Percentiles rank a stretch among this genome's conserved stretches.
These are phyloP conservation scores for Candida mesenterica DNA, from an alignment of 1,139 yeast genomes.

Conservation along the genomic window DNA sequence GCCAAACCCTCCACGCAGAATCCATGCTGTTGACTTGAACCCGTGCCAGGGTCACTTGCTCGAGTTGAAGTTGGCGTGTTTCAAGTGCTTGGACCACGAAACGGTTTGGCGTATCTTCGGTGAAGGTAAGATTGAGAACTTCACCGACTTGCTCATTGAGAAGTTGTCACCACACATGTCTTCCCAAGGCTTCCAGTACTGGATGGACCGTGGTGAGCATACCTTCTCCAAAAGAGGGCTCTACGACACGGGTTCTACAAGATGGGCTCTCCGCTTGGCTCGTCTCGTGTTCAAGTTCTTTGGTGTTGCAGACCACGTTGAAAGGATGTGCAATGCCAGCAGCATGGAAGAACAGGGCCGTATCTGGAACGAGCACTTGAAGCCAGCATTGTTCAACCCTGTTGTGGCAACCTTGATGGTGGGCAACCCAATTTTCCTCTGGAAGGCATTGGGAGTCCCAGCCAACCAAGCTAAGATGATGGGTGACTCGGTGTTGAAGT, in stretches of 20 bases:
- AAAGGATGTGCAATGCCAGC: constrained; percentile 55
- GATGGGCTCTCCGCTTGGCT: constrained; percentile 80
- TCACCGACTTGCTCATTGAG: constrained; percentile 45
- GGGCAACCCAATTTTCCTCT: constrained; percentile 77
- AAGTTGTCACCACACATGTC: constrained; percentile 69
- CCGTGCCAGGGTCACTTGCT: constrained; percentile 80
- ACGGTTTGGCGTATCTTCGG: constrained; percentile 78
- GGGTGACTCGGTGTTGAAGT: constrained; percentile 67
- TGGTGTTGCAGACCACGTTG: constrained; percentile 53
- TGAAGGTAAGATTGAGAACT: constrained; percentile 59
- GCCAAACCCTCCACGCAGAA: constrained; percentile 68
- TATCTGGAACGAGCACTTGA: constrained; percentile 61
- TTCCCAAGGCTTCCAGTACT: constrained; percentile 77
- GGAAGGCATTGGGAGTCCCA: constrained; percentile 90
- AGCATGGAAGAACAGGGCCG: constrained; percentile 59
- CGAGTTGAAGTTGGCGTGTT: constrained; percentile 73
- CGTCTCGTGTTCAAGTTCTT: constrained; percentile 55
- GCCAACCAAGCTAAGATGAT: constrained; percentile 80
- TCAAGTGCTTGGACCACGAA: constrained; percentile 52
- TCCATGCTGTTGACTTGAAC: constrained; percentile 82
- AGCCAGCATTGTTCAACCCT: constrained; percentile 71
- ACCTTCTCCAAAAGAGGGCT: constrained; percentile 65
- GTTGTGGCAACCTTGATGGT: constrained; percentile 63
- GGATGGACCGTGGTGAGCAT: constrained; percentile 63
- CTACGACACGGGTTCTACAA: constrained; percentile 78